Evolutionary conservation across 2,329 filamentous ascomycete genomes (phyloP).

Genomic region (Xylaria multiplex): DNA sequence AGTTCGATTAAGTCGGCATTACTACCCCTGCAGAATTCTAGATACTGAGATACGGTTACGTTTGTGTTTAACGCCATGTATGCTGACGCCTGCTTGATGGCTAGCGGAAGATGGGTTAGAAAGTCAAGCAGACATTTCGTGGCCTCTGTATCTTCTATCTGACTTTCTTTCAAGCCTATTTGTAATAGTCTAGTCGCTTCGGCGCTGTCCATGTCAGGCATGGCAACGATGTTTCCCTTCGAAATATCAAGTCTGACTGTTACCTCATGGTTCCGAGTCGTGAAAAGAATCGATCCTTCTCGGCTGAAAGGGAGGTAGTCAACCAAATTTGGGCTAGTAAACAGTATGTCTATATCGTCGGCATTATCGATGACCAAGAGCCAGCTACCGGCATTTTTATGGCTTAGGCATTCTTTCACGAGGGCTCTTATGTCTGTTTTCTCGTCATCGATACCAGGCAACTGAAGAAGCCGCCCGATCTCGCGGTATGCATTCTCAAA

Average conservation of each 20-base stretch:
- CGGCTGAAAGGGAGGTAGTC: constrained; percentile 48
- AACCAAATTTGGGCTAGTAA: constrained; percentile 39
- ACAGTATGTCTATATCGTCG: constrained; percentile 43
- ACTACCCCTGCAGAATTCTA: constrained; percentile 41
- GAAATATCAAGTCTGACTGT: background rate
- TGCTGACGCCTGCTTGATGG: constrained; percentile 51
- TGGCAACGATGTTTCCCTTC: no score
- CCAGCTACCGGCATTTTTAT: constrained; percentile 36
- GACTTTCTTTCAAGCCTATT: background rate
- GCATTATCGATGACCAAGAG: constrained; percentile 24
- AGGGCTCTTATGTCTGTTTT: constrained; percentile 51
- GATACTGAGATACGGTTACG: constrained; percentile 41
- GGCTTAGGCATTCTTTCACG: constrained; percentile 50
- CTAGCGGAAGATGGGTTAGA: constrained; percentile 49
- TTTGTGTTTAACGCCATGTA: constrained; percentile 46
- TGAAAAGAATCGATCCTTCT: constrained; percentile 16
- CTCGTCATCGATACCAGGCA: constrained; percentile 48
- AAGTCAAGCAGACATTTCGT: constrained; percentile 44
- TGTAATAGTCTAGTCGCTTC: background rate
- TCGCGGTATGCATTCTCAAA: constrained; percentile 34
- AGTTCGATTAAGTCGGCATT: constrained; percentile 40
- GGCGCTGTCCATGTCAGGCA: no score
- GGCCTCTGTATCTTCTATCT: constrained; percentile 13
- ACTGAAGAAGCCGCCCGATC: constrained; percentile 47
- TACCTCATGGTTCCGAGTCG: background rate